Percentiles rank a stretch among this genome's conserved stretches.
These are phyloP conservation scores for Neocatenulostroma microsporum DNA, from an alignment of 2,329 filamentous ascomycete genomes.

Conservation along the genomic window DNA sequence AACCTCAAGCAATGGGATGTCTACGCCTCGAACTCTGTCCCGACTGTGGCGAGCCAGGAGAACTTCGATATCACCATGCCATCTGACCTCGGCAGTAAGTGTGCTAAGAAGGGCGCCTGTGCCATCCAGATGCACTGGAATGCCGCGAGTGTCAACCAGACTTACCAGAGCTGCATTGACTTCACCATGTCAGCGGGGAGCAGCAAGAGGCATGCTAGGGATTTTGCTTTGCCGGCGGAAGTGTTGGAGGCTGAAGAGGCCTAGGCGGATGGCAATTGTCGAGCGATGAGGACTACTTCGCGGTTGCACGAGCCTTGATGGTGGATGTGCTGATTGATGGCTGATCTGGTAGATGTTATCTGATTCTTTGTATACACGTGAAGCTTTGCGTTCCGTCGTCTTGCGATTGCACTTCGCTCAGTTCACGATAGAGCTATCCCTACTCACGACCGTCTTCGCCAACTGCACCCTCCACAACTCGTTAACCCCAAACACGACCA, in stretches of 20 bases:
- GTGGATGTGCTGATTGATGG: no score
- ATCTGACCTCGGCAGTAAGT: conserved; percentile 38
- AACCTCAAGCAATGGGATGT: conserved; percentile 48
- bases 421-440: no score
- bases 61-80: conserved; percentile 50
- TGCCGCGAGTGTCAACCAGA: conserved; percentile 49
- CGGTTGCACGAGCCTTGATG: no score
- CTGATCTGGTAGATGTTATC: no score
- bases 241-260: no score
- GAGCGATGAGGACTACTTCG: no score
- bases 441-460: background rate
- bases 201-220: conserved; percentile 3
- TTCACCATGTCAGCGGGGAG: conserved; percentile 33
- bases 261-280: no score
- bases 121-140: conserved; percentile 59
- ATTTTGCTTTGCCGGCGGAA: no score
- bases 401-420: no score
- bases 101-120: conserved; percentile 43
- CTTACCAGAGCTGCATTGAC: conserved; percentile 57
- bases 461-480: background rate
- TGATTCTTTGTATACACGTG: no score
- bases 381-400: no score
- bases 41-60: conserved; percentile 40
- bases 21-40: conserved; percentile 45
- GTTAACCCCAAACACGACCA: background rate